A percentile compares a stretch with the other conserved stretches of the same genome.
Evolutionary conservation across 345 rosid genomes (phyloP).

Genomic region (Tarenaya hassleriana): DNA sequence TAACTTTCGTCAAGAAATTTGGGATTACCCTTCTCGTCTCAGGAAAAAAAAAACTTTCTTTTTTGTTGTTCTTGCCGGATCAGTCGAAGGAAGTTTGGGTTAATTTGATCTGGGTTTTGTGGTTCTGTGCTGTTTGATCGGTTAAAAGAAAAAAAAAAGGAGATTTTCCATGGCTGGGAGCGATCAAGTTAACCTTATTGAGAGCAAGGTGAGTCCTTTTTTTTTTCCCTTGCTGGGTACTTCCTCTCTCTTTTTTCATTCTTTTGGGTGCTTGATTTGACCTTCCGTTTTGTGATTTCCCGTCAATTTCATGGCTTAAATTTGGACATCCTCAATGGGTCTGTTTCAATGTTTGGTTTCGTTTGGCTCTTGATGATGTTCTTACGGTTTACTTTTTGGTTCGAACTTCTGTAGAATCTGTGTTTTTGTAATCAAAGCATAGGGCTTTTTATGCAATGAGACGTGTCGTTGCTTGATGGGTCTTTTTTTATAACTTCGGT

Average conservation of each 20-base stretch:
- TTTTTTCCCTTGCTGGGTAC: too few relatives aligned
- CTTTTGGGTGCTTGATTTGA: background rate
- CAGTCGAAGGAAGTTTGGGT: background rate
- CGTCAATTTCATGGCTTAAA: background rate
- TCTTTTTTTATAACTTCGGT: conserved; percentile 2
- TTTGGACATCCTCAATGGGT: conserved; percentile 20
- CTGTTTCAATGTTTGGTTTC: conserved; percentile 21
- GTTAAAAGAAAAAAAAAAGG: background rate
- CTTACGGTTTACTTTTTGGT: conserved; percentile 16
- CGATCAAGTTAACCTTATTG: conserved; percentile 59
- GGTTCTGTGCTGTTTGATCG: conserved; percentile 12
- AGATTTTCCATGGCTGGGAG: conserved; percentile 54
- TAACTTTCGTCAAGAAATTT: background rate
- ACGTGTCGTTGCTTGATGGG: conserved; percentile 24
- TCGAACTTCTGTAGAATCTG: conserved; percentile 11
- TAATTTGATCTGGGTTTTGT: conserved; percentile 23
- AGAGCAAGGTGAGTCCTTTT: conserved; percentile 53
- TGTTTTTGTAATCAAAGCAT: conserved; percentile 7
- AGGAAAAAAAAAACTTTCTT: too few relatives aligned
- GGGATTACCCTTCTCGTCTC: conserved; percentile 5
- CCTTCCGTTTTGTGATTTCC: background rate
- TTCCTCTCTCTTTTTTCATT: background rate
- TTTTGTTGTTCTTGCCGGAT: conserved; percentile 2
- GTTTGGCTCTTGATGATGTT: conserved; percentile 1
- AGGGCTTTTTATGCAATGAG: conserved; percentile 14